Conservation (phyloP, 2,329 filamentous ascomycete genomes). For the Coleophoma eucalyptorum region DNA sequence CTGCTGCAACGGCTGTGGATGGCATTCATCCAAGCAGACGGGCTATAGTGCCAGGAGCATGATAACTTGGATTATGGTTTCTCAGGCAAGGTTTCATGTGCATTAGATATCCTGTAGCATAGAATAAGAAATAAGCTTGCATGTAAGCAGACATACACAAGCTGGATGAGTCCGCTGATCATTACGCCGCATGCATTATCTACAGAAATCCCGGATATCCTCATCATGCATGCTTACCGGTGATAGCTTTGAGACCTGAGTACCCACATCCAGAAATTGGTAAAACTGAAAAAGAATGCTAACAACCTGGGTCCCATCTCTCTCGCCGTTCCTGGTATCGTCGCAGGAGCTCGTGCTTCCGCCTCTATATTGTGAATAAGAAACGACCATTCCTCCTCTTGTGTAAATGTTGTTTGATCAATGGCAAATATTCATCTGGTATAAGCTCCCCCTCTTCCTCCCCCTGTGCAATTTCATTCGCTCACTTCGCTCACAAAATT, state of each 20-base stretch:
- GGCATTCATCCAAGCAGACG: constrained; percentile 25
- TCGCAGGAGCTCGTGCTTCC: constrained; percentile 10
- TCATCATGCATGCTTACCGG: constrained; percentile 8
- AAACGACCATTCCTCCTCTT: constrained; percentile 8
- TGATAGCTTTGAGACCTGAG: neutral
- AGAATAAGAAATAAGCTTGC: neutral
- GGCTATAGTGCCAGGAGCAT: constrained; percentile 14
- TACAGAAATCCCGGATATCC: constrained; percentile 18
- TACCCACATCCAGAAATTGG: constrained; percentile 1
- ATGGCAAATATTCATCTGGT: constrained; percentile 9
- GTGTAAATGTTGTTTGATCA: constrained; percentile 3
- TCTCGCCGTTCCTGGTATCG: constrained; percentile 1
- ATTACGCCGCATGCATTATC: constrained; percentile 17
- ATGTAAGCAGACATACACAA: no score
- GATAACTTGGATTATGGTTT: neutral
- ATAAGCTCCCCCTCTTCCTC: constrained; percentile 1
- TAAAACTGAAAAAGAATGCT: constrained; percentile 5
- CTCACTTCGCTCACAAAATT: constrained; percentile 49
- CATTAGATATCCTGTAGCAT: neutral
- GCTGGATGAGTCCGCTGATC: constrained; percentile 4
- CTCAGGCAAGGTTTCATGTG: neutral
- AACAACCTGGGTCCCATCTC: neutral
- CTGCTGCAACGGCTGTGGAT: constrained; percentile 14
- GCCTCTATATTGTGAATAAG: constrained; percentile 12
- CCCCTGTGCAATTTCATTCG: neutral